A percentile compares a stretch with the other conserved stretches of the same genome.
phyloP scores from a whole-genome alignment of 495 filamentous ascomycete species.

The Massariosphaeria phaeospora region DNA sequence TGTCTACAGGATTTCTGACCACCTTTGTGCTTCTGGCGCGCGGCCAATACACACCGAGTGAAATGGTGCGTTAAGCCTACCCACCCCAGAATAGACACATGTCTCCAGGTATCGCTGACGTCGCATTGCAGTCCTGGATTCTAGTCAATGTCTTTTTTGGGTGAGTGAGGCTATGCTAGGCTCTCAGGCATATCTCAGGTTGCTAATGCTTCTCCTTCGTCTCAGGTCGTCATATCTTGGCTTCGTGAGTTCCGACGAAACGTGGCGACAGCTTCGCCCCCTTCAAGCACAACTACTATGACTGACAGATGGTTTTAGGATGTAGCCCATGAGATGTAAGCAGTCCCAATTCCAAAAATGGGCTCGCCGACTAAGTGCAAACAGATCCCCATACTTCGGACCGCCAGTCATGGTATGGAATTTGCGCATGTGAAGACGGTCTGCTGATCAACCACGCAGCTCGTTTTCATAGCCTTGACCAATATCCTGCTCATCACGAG shows the following conservation, averaged over 20 bases:
- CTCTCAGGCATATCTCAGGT: not conserved
- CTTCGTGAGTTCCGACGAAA: slow-evolving; percentile 55
- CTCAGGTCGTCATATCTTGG: slow-evolving; percentile 66
- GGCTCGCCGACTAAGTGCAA: slow-evolving; percentile 39
- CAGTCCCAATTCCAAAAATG: slow-evolving; percentile 37
- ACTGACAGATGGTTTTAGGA: slow-evolving; percentile 32
- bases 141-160: slow-evolving; percentile 81
- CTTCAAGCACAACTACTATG: not conserved
- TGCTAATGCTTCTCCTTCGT: slow-evolving; percentile 19
- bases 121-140: slow-evolving; percentile 67
- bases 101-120: too few relatives aligned
- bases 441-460: slow-evolving; percentile 35
- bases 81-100: too few relatives aligned
- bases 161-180: slow-evolving; percentile 39
- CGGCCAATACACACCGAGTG: slow-evolving; percentile 61
- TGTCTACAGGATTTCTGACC: slow-evolving; percentile 76
- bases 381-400: slow-evolving; percentile 51
- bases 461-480: slow-evolving; percentile 78
- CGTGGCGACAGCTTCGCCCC: slow-evolving; percentile 16
- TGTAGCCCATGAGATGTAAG: slow-evolving; percentile 40
- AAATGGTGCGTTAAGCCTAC: too few relatives aligned
- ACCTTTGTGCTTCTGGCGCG: slow-evolving; percentile 86
- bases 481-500: slow-evolving; percentile 90
- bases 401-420: slow-evolving; percentile 63
- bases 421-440: slow-evolving; percentile 15